Evolutionary conservation across 2,329 filamentous ascomycete species (phyloP), one percentile per base, ranked within the genome.

Genomic region (Scedosporium apiospermum): DNA sequence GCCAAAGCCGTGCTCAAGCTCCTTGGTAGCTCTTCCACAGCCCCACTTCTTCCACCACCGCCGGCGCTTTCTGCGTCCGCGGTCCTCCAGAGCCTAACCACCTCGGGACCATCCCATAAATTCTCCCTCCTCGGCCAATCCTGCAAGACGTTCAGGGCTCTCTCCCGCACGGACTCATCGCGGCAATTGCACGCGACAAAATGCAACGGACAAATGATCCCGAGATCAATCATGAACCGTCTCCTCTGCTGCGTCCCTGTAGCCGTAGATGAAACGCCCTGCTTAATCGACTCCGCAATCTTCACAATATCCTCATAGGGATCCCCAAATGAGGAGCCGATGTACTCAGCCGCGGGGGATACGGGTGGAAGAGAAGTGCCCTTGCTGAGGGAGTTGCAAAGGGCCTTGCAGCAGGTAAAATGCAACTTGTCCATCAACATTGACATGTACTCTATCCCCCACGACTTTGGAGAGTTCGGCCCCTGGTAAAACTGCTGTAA

Each of bases 61-160:
- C n/a, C 57, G 14, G 21, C 4, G 1, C 58, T 51, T 44, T 7
- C 4, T 12, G 18, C 14, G 1, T 10, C 27, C 7, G 51, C 60
- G 14, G 46, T 30, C 49, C 30, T 38, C 46, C 55, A 23, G 14
- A 61, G 49, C 60, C 30, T 55, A n/a, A 30, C 21, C 12, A 61
- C 26, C 49, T 61, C 60, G 21, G 60, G 46, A 7, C 38, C 61
- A 38, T 62, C 61, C 61, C 61, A 62, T 10, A 62, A 34, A 55
- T 62, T 46, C 61, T 62, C 61, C 14, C 41, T 55, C 61, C 55
- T 42, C 16, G 41, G 38, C 61, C 61, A 62, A 12, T 55, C 61
- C 18, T 42, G n/a, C 5, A 62, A 55, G 10, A 58, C 27, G 18
- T 7, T 16, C 26, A 62, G 7, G 16, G 61, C 61, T 6, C 53